Evolutionary conservation across 345 rosid genomes (phyloP).

Genomic region (Syzygium aqueum): DNA sequence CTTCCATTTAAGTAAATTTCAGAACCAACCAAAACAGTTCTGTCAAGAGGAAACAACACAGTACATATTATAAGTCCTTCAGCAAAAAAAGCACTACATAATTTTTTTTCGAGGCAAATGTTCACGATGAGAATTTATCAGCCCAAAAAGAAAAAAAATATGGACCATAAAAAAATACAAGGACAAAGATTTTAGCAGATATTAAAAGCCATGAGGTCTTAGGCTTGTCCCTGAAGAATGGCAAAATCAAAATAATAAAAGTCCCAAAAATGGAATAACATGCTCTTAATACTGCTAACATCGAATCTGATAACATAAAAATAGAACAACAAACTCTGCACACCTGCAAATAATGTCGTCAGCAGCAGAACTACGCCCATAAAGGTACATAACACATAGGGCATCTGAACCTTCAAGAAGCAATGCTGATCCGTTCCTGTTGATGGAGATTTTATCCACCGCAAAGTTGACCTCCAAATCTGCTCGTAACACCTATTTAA

Average conservation of each 20-base stretch:
- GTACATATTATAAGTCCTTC: background rate
- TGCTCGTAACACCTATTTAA: conserved; percentile 54
- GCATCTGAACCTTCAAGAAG: conserved; percentile 60
- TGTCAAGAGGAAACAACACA: conserved; percentile 18
- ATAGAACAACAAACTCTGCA: background rate
- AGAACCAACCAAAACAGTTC: conserved; percentile 76
- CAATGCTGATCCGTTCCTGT: conserved; percentile 71
- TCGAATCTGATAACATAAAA: background rate
- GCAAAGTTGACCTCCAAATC: conserved; percentile 41
- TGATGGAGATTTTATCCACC: conserved; percentile 67
- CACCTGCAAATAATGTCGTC: conserved; percentile 77
- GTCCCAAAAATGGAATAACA: background rate
- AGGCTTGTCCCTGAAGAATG: background rate
- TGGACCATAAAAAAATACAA: background rate
- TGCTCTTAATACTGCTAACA: background rate
- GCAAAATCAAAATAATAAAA: background rate
- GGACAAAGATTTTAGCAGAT: background rate
- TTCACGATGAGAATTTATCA: background rate
- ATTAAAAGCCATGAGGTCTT: background rate
- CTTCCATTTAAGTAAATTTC: conserved; percentile 46
- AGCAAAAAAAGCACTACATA: background rate
- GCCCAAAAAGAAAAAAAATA: background rate
- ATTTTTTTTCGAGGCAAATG: background rate
- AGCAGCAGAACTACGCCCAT: conserved; percentile 49
- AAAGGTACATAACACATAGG: conserved; percentile 64